phyloP scores from a whole-genome alignment of 2,329 filamentous ascomycete genomes.

The Fusarium neocosmosporiellum region DNA sequence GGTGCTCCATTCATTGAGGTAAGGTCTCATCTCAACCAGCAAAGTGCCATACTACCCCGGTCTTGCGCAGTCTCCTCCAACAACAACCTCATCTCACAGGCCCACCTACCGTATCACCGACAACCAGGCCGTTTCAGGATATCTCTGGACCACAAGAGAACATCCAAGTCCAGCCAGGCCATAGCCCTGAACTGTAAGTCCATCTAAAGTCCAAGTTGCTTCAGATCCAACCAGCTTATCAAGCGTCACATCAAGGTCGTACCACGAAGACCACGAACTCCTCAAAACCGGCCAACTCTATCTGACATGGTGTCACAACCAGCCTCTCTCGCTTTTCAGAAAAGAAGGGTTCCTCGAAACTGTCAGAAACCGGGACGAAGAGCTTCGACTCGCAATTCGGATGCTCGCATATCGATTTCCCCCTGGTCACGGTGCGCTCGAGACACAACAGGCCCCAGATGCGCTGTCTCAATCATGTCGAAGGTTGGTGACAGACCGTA shows the following conservation, averaged over 20 bases:
- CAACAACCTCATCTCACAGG: too few species aligned
- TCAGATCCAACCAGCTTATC: neutral
- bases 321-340: neutral
- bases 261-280: neutral
- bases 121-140: too few species aligned
- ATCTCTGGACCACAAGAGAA: too few species aligned
- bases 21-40: too few species aligned
- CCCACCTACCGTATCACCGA: too few species aligned
- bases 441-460: slow-evolving; percentile 14
- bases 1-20: neutral
- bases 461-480: slow-evolving; percentile 28
- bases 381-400: slow-evolving; percentile 50
- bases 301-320: neutral
- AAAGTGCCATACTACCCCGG: too few species aligned
- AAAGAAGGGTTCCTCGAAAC: neutral
- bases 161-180: too few species aligned
- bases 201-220: neutral
- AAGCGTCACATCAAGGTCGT: neutral
- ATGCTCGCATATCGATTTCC: slow-evolving; percentile 58
- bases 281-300: neutral
- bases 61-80: too few species aligned
- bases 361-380: slow-evolving; percentile 3
- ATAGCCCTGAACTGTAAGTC: neutral
- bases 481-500: slow-evolving; percentile 46
- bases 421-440: too few species aligned